Conservation (phyloP, 768 basidiomycete genomes). For the Tulasnella calospora region DNA sequence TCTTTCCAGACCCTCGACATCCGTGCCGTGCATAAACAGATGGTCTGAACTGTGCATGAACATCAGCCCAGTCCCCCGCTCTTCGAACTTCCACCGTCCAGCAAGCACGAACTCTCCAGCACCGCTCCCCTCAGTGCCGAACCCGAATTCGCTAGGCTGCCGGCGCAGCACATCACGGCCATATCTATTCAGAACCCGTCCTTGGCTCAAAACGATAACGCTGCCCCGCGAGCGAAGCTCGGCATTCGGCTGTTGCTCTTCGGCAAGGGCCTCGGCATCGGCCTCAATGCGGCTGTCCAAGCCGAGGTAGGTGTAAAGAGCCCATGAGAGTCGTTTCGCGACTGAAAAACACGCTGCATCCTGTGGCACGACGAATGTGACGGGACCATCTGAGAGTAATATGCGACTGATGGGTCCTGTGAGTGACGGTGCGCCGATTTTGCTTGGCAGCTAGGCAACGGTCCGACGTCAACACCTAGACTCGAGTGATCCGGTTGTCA, state of each 20-base stretch:
- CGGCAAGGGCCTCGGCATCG: constrained; percentile 22
- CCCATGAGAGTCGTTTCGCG: constrained; percentile 21
- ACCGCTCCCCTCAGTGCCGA: background rate
- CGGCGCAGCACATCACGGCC: background rate
- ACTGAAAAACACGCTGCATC: background rate
- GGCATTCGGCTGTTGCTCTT: background rate
- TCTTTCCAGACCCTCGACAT: constrained; percentile 17
- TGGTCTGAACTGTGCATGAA: constrained; percentile 22
- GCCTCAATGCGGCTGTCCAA: constrained; percentile 20
- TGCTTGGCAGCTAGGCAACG: background rate
- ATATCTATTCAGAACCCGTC: constrained; percentile 8
- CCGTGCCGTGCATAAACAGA: constrained; percentile 22
- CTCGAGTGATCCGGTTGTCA: background rate
- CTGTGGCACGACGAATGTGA: constrained; percentile 18
- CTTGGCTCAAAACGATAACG: constrained; percentile 25
- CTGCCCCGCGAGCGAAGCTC: background rate
- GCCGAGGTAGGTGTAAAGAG: constrained; percentile 23
- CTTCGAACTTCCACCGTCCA: background rate
- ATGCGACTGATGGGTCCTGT: constrained; percentile 25
- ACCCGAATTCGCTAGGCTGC: constrained; percentile 8
- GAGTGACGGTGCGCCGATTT: background rate
- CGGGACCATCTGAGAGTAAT: constrained; percentile 13
- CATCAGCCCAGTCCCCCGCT: constrained; percentile 14
- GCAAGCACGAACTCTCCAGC: background rate
- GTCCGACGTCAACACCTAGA: background rate